Evolutionary conservation across 2,329 filamentous ascomycete species (phyloP), one percentile per base, ranked within the genome.

Genomic region (Dactylellina haptotyla): DNA sequence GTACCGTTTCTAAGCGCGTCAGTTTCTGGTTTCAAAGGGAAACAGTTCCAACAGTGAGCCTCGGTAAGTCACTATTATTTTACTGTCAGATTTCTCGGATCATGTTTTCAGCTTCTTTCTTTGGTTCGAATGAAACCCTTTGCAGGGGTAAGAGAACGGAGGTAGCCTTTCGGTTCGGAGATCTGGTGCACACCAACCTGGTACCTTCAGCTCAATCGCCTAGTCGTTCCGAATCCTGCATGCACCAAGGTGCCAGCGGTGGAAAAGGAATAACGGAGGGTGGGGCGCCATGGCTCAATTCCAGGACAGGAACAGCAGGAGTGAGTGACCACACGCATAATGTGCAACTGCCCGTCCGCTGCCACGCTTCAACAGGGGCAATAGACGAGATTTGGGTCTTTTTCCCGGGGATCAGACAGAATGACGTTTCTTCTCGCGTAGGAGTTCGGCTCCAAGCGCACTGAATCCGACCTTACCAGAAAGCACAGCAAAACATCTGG

Each of bases 341-440:
- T 72, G 67, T 72, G 67, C 67, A 72, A 72, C 67, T 72, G 67
- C 67, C 67, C 67, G 67, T 72, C 67, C 67, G 67, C 67, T 72
- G 67, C 67, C 67, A 72, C 67, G 67, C 67, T 72, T 72, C 67
- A 72, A 72, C 67, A 72, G 67, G 67, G 67, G 67, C 67, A 65
- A 72, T 72, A 72, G 67, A 72, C 67, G 67, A 72, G 67, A 65
- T 72, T 72, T 72, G 67, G 67, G 51, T 59, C 59, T 64, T 65
- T 72, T 72, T 66, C 51, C 50, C 67, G 57, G 67, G 67, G 67
- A 72, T 72, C 53, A 72, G 59, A 72, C 58, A 72, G 59, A 51
- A 72, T 72, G 67, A 72, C 67, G 67, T 72, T 72, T 72, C 67
- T 72, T 72, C 67, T 72, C 67, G 67, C 67, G 67, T 72, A 72